Percentiles rank a stretch among this genome's conserved stretches.
phyloP scores from a whole-genome alignment of 768 basidiomycete genomes.

The Trichaptum fuscoviolaceum region DNA sequence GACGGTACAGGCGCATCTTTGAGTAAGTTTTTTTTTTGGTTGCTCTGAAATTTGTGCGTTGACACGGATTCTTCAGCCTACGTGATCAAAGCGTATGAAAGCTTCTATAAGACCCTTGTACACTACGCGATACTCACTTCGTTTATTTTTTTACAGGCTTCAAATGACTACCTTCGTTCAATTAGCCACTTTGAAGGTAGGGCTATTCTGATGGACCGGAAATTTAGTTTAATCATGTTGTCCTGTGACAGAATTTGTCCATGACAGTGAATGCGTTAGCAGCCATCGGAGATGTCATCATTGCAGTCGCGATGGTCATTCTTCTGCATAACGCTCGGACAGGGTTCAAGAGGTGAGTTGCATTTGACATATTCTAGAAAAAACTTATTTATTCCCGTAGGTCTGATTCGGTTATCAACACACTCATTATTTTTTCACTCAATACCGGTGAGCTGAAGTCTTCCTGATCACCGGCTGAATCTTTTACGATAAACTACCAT shows the following conservation, averaged over 20 bases:
- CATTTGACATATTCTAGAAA: conserved; percentile 9
- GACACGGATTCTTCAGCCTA: conserved; percentile 24
- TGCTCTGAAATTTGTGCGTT: neutral
- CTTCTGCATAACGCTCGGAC: conserved; percentile 46
- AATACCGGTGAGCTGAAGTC: conserved; percentile 3
- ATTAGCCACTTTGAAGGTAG: conserved; percentile 42
- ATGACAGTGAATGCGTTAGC: conserved; percentile 48
- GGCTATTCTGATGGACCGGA: neutral
- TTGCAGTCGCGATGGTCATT: conserved; percentile 40
- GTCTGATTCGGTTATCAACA: conserved; percentile 42
- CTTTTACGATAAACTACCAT: conserved; percentile 12
- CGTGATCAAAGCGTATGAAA: conserved; percentile 29
- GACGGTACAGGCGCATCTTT: conserved; percentile 25
- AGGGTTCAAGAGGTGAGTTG: conserved; percentile 43
- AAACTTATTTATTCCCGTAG: conserved; percentile 16
- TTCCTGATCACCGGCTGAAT: neutral
- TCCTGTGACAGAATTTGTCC: conserved; percentile 35
- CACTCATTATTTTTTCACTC: conserved; percentile 13
- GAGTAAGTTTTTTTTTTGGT: conserved; percentile 17
- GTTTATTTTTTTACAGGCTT: conserved; percentile 29
- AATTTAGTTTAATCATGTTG: neutral
- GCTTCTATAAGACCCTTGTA: neutral
- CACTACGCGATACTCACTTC: neutral
- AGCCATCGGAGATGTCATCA: conserved; percentile 42
- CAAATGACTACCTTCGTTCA: conserved; percentile 35